Percentiles rank a stretch among this genome's conserved stretches.
phyloP scores from a whole-genome alignment of 2,329 filamentous ascomycete species.

The Hypoxylon sp. region DNA sequence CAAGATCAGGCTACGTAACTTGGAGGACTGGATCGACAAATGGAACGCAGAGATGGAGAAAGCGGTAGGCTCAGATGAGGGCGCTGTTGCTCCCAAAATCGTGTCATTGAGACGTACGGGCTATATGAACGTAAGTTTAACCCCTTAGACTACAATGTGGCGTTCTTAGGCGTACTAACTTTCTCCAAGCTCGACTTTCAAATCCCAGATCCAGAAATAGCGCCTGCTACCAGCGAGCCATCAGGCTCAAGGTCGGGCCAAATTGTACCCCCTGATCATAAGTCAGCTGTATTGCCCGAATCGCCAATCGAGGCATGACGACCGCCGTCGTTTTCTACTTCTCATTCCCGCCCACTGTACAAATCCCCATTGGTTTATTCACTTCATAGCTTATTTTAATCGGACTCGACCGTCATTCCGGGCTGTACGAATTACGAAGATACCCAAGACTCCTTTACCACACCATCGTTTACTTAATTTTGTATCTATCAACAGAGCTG shows the following conservation, averaged over 20 bases:
- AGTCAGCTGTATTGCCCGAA: conserved; percentile 32
- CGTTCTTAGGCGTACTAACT: conserved; percentile 45
- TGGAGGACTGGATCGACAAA: conserved; percentile 86
- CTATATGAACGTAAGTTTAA: conserved; percentile 81
- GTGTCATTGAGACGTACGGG: conserved; percentile 85
- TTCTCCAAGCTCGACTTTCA: conserved; percentile 78
- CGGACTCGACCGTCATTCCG: conserved; percentile 36
- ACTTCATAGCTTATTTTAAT: conserved; percentile 41
- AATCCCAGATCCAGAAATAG: conserved; percentile 83
- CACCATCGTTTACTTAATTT: conserved; percentile 27
- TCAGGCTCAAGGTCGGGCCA: conserved; percentile 56
- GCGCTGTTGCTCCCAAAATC: conserved; percentile 74
- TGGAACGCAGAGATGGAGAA: conserved; percentile 85
- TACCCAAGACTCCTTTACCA: conserved; percentile 44
- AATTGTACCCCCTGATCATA: conserved; percentile 32
- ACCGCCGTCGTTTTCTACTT: neutral
- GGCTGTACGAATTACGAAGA: conserved; percentile 52
- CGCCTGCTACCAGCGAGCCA: conserved; percentile 64
- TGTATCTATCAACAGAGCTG: conserved; percentile 30
- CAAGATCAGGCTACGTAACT: conserved; percentile 76
- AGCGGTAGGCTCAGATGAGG: conserved; percentile 65
- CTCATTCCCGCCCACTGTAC: conserved; percentile 21
- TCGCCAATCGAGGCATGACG: conserved; percentile 24
- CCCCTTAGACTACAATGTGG: neutral
- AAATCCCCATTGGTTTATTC: conserved; percentile 29